phyloP scores from a whole-genome alignment of 1,284 basidiomycete genomes.

The Papiliotrema terrestris region DNA sequence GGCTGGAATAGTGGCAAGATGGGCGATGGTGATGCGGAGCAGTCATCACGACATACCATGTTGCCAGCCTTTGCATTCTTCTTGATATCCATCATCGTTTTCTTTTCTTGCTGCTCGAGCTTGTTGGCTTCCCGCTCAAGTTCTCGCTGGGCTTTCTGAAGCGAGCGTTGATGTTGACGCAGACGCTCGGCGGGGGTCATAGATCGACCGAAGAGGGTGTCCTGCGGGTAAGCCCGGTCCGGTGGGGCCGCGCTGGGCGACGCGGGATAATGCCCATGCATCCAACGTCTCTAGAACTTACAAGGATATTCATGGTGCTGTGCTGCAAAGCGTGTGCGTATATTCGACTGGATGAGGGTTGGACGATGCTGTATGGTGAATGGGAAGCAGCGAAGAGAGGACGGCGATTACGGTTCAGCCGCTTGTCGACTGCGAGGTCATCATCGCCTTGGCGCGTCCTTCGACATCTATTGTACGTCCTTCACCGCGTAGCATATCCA shows the following conservation, averaged over 20 bases:
- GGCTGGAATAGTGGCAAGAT: too few species aligned
- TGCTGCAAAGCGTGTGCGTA: background rate
- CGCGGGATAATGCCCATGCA: background rate
- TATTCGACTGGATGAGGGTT: background rate
- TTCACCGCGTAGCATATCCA: too few species aligned
- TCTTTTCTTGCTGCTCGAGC: slow-evolving; percentile 93
- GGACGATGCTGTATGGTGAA: background rate
- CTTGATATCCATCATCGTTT: slow-evolving; percentile 89
- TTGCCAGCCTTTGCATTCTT: slow-evolving; percentile 93
- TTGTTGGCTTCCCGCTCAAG: slow-evolving; percentile 92
- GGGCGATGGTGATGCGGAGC: too few species aligned
- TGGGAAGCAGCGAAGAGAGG: background rate
- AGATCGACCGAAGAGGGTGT: slow-evolving; percentile 88
- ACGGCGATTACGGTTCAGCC: background rate
- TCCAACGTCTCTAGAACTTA: slow-evolving; percentile 11
- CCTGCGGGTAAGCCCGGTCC: slow-evolving; percentile 53
- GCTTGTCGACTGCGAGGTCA: background rate
- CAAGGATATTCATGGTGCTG: slow-evolving; percentile 38
- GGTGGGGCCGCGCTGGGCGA: too few species aligned
- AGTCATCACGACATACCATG: slow-evolving; percentile 62
- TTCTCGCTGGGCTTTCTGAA: slow-evolving; percentile 95
- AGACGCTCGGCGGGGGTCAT: slow-evolving; percentile 94
- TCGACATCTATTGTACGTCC: too few species aligned
- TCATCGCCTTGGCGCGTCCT: too few species aligned
- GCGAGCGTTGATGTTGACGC: slow-evolving; percentile 89